Percentiles rank a stretch among this genome's conserved stretches.
Evolutionary conservation across 345 rosid species (phyloP).

Genomic region (Anacardium occidentale): DNA sequence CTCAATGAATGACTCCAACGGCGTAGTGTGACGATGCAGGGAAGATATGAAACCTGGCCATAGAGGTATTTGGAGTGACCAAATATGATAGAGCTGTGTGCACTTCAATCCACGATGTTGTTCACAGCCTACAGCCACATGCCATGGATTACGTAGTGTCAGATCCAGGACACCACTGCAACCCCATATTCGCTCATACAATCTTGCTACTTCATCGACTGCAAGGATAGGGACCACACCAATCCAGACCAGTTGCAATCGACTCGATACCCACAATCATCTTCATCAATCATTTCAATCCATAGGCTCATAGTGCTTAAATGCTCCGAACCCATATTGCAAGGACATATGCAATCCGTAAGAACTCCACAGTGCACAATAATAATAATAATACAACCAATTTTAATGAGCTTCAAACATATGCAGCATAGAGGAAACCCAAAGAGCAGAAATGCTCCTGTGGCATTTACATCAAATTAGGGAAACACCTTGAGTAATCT

Average conservation of each 20-base stretch:
- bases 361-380: not conserved
- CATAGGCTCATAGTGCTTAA: not conserved
- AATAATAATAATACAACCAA: conserved; percentile 1
- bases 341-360: not conserved
- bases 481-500: conserved; percentile 1
- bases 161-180: not conserved
- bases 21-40: no score
- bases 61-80: no score
- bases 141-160: not conserved
- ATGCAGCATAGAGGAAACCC: not conserved
- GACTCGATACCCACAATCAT: not conserved
- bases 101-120: no score
- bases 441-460: conserved; percentile 11
- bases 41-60: no score
- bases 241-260: no score
- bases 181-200: conserved; percentile 20
- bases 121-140: no score
- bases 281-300: not conserved
- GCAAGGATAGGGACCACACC: no score
- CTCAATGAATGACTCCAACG: not conserved
- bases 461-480: conserved; percentile 9
- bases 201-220: not conserved
- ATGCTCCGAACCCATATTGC: not conserved
- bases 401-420: not conserved
- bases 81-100: no score